Evolutionary conservation across 2,329 filamentous ascomycete genomes (phyloP).

Genomic region (Beauveria pseudobassiana): DNA sequence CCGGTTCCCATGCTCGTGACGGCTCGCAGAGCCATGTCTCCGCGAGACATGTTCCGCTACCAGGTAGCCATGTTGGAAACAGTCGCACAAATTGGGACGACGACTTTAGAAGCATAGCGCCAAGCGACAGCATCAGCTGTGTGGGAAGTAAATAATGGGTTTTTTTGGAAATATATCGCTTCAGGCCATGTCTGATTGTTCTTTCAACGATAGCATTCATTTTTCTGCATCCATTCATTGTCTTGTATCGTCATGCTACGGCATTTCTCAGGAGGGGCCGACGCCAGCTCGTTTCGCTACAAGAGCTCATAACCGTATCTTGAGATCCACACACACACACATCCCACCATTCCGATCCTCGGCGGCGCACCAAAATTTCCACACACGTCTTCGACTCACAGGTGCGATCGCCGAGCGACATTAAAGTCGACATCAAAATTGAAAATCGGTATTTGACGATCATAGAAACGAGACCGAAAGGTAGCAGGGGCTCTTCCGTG

Average conservation of each 20-base stretch:
- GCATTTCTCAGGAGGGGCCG: too few species aligned
- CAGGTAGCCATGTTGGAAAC: slow-evolving; percentile 28
- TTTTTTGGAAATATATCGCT: not conserved
- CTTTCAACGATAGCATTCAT: not conserved
- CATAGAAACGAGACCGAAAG: not conserved
- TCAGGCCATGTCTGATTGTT: not conserved
- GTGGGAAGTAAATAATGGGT: slow-evolving; percentile 31
- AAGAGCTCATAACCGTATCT: not conserved
- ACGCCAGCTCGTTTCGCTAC: not conserved
- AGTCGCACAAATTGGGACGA: slow-evolving; percentile 37
- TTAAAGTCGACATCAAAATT: not conserved
- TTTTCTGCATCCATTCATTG: not conserved
- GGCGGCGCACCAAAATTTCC: slow-evolving; percentile 6
- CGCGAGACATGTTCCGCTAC: slow-evolving; percentile 7
- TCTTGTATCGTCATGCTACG: not conserved
- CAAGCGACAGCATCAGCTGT: slow-evolving; percentile 55
- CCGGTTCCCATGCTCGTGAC: not conserved
- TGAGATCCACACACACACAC: slow-evolving; percentile 5
- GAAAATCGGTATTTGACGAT: not conserved
- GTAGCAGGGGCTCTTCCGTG: not conserved
- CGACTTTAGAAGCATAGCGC: slow-evolving; percentile 47
- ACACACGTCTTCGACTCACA: not conserved
- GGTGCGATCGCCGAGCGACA: not conserved
- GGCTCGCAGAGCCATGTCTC: slow-evolving; percentile 18
- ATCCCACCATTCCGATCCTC: slow-evolving; percentile 7